Evolutionary conservation across 371 early-diverging fungal species (phyloP).

Genomic region (Zopfochytrium polystomum): DNA sequence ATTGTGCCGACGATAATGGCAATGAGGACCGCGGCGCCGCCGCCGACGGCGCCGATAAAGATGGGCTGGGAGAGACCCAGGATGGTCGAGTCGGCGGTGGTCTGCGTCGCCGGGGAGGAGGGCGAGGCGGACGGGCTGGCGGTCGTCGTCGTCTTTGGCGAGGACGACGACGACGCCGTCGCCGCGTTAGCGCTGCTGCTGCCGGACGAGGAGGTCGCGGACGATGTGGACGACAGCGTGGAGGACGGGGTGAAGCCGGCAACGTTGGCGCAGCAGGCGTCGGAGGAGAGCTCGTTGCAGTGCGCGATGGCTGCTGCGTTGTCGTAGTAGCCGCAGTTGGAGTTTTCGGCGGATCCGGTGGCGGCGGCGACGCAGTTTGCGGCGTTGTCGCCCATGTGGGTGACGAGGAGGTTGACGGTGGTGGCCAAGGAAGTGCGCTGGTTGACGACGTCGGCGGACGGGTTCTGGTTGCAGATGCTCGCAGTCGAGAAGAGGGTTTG

Average conservation of each 20-base stretch:
- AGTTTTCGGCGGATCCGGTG: not conserved
- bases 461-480: not conserved
- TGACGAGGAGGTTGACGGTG: conserved; percentile 1
- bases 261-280: conserved; percentile 3
- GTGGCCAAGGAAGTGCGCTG: not conserved
- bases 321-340: conserved; percentile 11
- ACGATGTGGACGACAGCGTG: too few species aligned
- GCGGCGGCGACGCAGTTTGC: not conserved
- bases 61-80: too few species aligned
- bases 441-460: not conserved
- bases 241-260: conserved; percentile 4
- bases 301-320: not conserved
- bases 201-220: too few species aligned
- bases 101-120: too few species aligned
- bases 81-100: too few species aligned
- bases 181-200: too few species aligned
- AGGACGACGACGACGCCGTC: too few species aligned
- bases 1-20: too few species aligned
- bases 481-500: conserved; percentile 4
- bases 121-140: not conserved
- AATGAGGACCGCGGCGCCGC: too few species aligned
- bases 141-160: too few species aligned
- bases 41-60: too few species aligned
- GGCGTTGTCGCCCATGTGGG: conserved; percentile 1
- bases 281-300: not conserved